Evolutionary conservation across 495 filamentous ascomycete genomes (phyloP), one percentile per base, ranked within the genome.

Genomic region (Aspergillus conjunctus): DNA sequence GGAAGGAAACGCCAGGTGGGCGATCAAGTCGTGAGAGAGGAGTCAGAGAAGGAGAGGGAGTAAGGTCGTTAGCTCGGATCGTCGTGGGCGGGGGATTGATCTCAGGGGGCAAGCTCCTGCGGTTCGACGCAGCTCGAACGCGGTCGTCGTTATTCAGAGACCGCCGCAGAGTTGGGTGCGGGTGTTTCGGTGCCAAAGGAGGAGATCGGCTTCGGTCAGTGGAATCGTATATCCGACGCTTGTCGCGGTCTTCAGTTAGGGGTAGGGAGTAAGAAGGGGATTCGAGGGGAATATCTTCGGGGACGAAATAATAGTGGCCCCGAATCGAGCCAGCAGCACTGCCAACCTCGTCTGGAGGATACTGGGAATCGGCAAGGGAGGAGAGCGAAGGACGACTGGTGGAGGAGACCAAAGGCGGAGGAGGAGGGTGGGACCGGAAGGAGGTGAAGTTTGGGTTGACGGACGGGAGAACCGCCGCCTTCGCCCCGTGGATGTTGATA

Each of bases 31-130:
- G 51, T 52, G 45, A 57, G 48, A 67, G 65, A 65, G 68, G 64
- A 57, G 61, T 66, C 57, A 60, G 58, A 50, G 73, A 65, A 62
- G 68, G 34, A 21, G 51, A 48, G 44, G 58, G 43, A 30, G 58
- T 41, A 17, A 34, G 58, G 30, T 67, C 65, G 45, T 50, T 21
- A 33, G 58, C 49, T 39, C 43, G 57, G 45, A 51, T 49, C 31
- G 62, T 52, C 20, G 49, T 56, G 31, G 58, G 62, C 33, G 61
- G 62, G 26, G 61, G 63, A 62, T 54, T 51, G 54, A 54, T 43
- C 12, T 65, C 62, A 5, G 60, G 55, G 21, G 56, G 60, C 32
- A 61, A 49, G 32, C 65, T 67, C 45, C 54, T 54, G 22, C 58
- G 54, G 57, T 41, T 61, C 41, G 58, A 57, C 2, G 43, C 26